Percentiles rank a stretch among this genome's conserved stretches.
These are phyloP conservation scores for Metarhizium humberi DNA, from an alignment of 2,329 filamentous ascomycete species.

Conservation along the genomic window DNA sequence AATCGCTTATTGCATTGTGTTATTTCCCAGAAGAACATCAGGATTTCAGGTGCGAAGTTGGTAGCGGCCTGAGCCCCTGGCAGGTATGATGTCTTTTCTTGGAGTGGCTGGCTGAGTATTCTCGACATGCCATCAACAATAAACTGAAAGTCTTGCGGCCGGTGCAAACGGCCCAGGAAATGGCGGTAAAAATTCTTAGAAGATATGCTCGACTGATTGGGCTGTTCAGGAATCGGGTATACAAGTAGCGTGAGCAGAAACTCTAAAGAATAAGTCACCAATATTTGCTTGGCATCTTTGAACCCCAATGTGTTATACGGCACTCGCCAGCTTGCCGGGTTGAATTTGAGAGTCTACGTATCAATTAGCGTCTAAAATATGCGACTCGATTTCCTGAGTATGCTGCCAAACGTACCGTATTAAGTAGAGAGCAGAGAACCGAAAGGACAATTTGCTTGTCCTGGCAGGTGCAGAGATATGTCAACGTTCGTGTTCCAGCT, in stretches of 20 bases:
- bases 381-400: not conserved
- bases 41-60: constrained; percentile 88
- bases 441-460: constrained; percentile 91
- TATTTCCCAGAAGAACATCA: constrained; percentile 96
- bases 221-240: constrained; percentile 77
- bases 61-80: constrained; percentile 72
- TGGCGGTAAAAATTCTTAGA: constrained; percentile 86
- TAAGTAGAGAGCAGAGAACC: constrained; percentile 82
- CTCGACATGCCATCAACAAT: constrained; percentile 90
- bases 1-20: constrained; percentile 97
- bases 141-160: constrained; percentile 96
- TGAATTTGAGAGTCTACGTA: constrained; percentile 82
- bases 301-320: constrained; percentile 90
- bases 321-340: constrained; percentile 85
- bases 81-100: constrained; percentile 80
- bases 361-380: constrained; percentile 3
- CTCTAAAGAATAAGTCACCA: constrained; percentile 88
- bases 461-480: constrained; percentile 76
- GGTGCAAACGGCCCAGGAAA: constrained; percentile 80
- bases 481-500: constrained; percentile 73
- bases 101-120: constrained; percentile 85
- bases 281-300: constrained; percentile 79
- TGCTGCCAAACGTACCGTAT: constrained; percentile 59
- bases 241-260: constrained; percentile 77
- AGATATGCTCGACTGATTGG: constrained; percentile 49